phyloP scores from a whole-genome alignment of 2,329 filamentous ascomycete genomes.

The Parastagonospora nodorum region DNA sequence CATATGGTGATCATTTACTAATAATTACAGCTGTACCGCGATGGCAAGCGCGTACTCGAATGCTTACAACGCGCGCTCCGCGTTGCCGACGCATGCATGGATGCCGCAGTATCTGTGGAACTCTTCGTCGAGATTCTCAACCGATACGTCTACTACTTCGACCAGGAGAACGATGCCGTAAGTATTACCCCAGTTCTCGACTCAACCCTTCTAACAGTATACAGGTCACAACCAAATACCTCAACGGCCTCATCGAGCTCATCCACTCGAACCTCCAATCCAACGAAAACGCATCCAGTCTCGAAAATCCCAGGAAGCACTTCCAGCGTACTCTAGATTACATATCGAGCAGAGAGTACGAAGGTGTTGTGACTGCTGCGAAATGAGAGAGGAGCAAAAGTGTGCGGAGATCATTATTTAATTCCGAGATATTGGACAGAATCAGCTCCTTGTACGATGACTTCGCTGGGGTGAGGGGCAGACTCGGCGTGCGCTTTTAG shows the following conservation, averaged over 20 bases:
- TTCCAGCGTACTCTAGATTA: slow-evolving; percentile 95
- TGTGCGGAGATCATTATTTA: too few relatives aligned
- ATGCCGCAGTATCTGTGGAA: slow-evolving; percentile 94
- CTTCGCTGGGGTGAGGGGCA: slow-evolving; percentile 4
- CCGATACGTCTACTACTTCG: slow-evolving; percentile 98
- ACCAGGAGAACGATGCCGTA: slow-evolving; percentile 96
- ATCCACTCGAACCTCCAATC: slow-evolving; percentile 95
- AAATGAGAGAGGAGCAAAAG: slow-evolving; percentile 43
- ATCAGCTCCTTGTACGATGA: slow-evolving; percentile 13
- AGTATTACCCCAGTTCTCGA: slow-evolving; percentile 29
- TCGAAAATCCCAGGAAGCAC: slow-evolving; percentile 90
- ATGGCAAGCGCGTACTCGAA: slow-evolving; percentile 95
- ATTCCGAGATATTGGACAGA: neutral
- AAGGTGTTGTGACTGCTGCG: slow-evolving; percentile 78
- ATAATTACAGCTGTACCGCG: slow-evolving; percentile 74
- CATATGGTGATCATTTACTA: slow-evolving; percentile 11
- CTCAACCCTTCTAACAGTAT: slow-evolving; percentile 9
- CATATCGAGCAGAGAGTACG: slow-evolving; percentile 88
- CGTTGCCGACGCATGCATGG: slow-evolving; percentile 98
- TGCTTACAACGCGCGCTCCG: slow-evolving; percentile 93
- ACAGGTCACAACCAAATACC: slow-evolving; percentile 89
- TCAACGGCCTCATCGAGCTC: slow-evolving; percentile 96
- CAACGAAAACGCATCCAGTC: slow-evolving; percentile 78
- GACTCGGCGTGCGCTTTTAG: slow-evolving; percentile 6
- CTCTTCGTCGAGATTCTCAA: slow-evolving; percentile 98